Percentiles rank a stretch among this genome's conserved stretches.
Conservation (phyloP, 108 stramenopile species). For the Epithemia pelagica region DNA sequence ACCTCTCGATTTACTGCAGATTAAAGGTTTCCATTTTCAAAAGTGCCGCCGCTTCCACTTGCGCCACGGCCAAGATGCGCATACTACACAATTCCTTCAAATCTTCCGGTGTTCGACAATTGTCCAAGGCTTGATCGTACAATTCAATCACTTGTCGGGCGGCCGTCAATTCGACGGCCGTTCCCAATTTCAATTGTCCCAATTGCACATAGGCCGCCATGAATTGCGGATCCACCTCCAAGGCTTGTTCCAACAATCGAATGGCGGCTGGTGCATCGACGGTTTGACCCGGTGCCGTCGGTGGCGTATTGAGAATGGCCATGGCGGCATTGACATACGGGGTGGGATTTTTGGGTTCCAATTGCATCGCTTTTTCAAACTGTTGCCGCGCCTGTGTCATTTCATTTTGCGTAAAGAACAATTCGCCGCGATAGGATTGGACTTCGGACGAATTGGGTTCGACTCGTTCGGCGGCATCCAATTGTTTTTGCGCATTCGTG, state of each 20-base stretch:
- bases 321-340: slow-evolving; percentile 89
- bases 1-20: slow-evolving; percentile 40
- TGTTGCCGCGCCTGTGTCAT: slow-evolving; percentile 56
- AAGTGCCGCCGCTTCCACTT: slow-evolving; percentile 74
- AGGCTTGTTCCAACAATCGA: slow-evolving; percentile 65
- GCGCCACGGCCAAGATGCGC: slow-evolving; percentile 79
- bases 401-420: slow-evolving; percentile 71
- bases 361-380: slow-evolving; percentile 78
- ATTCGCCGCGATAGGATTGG: slow-evolving; percentile 82
- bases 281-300: slow-evolving; percentile 46
- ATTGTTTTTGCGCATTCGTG: slow-evolving; percentile 56
- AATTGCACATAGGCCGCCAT: slow-evolving; percentile 86
- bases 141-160: slow-evolving; percentile 71
- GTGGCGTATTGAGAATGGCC: slow-evolving; percentile 72
- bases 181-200: slow-evolving; percentile 83
- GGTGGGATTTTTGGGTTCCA: slow-evolving; percentile 75
- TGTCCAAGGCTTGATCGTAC: slow-evolving; percentile 69
- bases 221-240: slow-evolving; percentile 83
- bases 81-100: slow-evolving; percentile 82
- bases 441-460: slow-evolving; percentile 80
- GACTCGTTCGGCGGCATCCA: slow-evolving; percentile 58
- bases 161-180: slow-evolving; percentile 65
- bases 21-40: slow-evolving; percentile 84
- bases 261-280: slow-evolving; percentile 55
- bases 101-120: slow-evolving; percentile 84